These are phyloP conservation scores for Chaetomium sp. DNA, from an alignment of 2,329 filamentous ascomycete genomes.

Conservation along the genomic window DNA sequence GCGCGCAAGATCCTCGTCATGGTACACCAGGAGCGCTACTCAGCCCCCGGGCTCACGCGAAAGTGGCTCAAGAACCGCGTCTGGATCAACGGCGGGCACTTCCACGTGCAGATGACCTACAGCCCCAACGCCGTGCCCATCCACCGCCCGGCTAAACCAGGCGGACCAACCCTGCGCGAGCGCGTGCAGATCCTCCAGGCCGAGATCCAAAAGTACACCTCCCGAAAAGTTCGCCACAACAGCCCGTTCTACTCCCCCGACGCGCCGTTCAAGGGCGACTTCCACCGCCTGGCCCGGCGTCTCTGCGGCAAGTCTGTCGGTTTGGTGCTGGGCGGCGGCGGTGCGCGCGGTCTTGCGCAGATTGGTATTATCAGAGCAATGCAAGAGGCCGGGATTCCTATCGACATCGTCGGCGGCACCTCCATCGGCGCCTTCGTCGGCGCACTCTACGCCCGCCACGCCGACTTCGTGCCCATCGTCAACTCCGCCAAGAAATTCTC, in stretches of 20 bases:
- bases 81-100: conserved; percentile 97
- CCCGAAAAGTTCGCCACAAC: conserved; percentile 72
- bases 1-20: conserved; percentile 88
- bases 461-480: conserved; percentile 94
- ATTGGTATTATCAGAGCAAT: conserved; percentile 91
- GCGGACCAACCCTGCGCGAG: conserved; percentile 83
- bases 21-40: conserved; percentile 83
- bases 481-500: conserved; percentile 96
- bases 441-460: conserved; percentile 89
- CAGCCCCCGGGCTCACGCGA: conserved; percentile 73
- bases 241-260: conserved; percentile 85
- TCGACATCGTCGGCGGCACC: conserved; percentile 91
- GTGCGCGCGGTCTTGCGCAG: conserved; percentile 85
- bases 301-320: conserved; percentile 93
- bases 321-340: conserved; percentile 87
- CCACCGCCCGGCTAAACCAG: conserved; percentile 66
- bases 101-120: conserved; percentile 95
- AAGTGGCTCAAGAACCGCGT: conserved; percentile 87
- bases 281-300: conserved; percentile 82
- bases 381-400: conserved; percentile 92
- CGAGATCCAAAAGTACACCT: conserved; percentile 97
- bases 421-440: conserved; percentile 96
- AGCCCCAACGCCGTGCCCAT: conserved; percentile 68
- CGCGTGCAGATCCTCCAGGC: conserved; percentile 91
- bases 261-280: conserved; percentile 91